Base-by-base conservation (phyloP, 108 stramenopile genomes). In the Epipyxis sp. region DNA sequence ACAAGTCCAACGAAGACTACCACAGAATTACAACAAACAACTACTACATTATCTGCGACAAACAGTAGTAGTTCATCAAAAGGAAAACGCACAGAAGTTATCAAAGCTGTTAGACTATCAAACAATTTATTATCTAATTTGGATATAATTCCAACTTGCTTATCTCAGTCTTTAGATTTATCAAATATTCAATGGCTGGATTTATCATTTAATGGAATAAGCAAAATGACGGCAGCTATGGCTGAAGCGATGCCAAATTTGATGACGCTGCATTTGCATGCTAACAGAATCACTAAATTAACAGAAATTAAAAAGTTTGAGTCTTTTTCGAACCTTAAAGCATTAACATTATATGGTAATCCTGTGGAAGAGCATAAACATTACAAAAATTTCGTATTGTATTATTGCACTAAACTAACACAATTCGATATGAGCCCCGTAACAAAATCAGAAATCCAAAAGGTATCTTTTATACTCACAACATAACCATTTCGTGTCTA, bases 281-380 rank as follows among this genome's bases (percentile, higher is more conserved):
- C 78, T n/a, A 83, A 83, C 79, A 1, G 43, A 6, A 83, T 83
- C 43, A 27, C 42, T 0, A 1, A 46, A 32, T 44, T 83, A 30
- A 13, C 44, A 25, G 72, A 79, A 44, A 27, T 83, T 1, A 83
- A 83, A 40, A 13, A 39, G 41, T 57, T 83, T 1, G 50, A 20
- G 16, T 2, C 39, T 0, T 67, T 79, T 20, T 44, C 25, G 10
- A 42, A 83, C 29, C 79, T 83, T 30, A 41, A 29, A 16, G 42
- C 32, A 42, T 29, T 83, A 0, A 69, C 82, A 1, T 59, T 83
- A 1, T 69, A 79, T 69, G 82, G 82, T 16, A 83, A 83, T 71
- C 78, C 82, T 40, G 59, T 83, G 20, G 82, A 77, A 0, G 78
- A 62, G 1, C 78, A 77, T 42, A 83, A 83, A 61, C 78, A 83